Evolutionary conservation across 2,329 filamentous ascomycete genomes (phyloP).

Genomic region (Cladobotryum mycophilum): DNA sequence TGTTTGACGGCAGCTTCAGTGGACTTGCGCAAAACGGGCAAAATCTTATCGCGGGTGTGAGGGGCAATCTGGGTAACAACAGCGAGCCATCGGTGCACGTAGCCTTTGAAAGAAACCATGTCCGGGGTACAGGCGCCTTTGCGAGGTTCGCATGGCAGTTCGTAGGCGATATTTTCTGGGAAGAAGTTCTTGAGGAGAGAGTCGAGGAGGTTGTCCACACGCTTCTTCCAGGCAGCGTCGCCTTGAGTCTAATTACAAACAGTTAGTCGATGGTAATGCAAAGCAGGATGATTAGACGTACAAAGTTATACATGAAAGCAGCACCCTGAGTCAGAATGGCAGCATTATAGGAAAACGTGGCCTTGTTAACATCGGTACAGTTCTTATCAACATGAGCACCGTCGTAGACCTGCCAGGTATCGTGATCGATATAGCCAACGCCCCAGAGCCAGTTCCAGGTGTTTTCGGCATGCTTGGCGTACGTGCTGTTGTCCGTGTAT

Average conservation of each 20-base stretch:
- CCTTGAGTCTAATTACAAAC: constrained; percentile 41
- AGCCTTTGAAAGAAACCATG: constrained; percentile 67
- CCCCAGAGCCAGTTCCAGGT: constrained; percentile 55
- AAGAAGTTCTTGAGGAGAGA: constrained; percentile 47
- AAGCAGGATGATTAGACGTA: constrained; percentile 23
- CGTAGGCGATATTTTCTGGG: constrained; percentile 53
- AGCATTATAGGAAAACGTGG: constrained; percentile 63
- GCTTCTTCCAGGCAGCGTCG: constrained; percentile 47
- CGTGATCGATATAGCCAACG: constrained; percentile 52
- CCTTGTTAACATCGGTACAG: constrained; percentile 54
- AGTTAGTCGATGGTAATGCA: not conserved
- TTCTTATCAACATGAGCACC: constrained; percentile 52
- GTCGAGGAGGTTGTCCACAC: constrained; percentile 49
- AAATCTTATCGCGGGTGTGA: constrained; percentile 46
- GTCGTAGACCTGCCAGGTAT: constrained; percentile 58
- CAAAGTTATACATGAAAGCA: constrained; percentile 63
- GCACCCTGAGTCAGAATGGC: constrained; percentile 56
- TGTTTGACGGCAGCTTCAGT: constrained; percentile 53
- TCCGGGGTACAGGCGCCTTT: constrained; percentile 59
- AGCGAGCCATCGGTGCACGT: constrained; percentile 60
- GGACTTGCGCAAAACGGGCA: constrained; percentile 52
- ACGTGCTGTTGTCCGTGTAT: constrained; percentile 62
- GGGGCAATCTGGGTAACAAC: constrained; percentile 58
- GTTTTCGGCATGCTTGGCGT: constrained; percentile 54
- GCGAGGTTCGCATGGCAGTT: constrained; percentile 57